Base-by-base conservation (phyloP, 2,329 filamentous ascomycete species). In the Fusarium sp. region DNA sequence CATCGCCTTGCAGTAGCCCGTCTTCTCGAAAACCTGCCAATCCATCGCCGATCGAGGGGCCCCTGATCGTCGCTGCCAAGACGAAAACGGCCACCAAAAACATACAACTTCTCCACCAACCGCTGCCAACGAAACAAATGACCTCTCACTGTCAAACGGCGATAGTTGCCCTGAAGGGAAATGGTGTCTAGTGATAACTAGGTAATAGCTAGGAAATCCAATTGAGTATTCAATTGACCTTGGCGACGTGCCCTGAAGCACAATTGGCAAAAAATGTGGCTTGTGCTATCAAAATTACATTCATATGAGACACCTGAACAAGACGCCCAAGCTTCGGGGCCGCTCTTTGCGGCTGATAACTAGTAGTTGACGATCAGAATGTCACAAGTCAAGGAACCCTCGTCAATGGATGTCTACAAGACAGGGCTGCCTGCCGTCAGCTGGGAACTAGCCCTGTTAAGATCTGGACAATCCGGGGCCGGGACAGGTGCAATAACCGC, bases 21-120 rank as follows among this genome's bases (percentile, higher is more conserved):
- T 46, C 55, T 61, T 70, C 67, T 60, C 29, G 33, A 68, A 61
- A 57, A 63, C 55, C 46, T 70, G 46, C 8, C 25, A 27, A 27
- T 27, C 25, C 60, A 65, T 70, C 64, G 53, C 60, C 57, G 61
- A 70, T 65, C 57, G 36, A 58, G 58, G 58, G 34, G 23, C 57
- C 56, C 67, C 61, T 68, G 68, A 70, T 71, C 68, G 51, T 33
- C 64, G 54, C 36, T 40, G 64, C 68, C 61, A 71, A 62, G 61
- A 66, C 68, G 61, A 71, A 46, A 62, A 50, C 42, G 49, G 55
- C 58, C 38, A 61, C 36, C 23, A 64, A 58, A 53, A 36, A 62
- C 56, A 31, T 53, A 16, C 7, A 31, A 51, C 53, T 46, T 68
- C 67, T 64, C 67, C 59, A 61, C 20, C 49, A 57, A 49, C 57